Base-by-base conservation (phyloP, 1,284 basidiomycete genomes). In the Boletus semigastroideus region DNA sequence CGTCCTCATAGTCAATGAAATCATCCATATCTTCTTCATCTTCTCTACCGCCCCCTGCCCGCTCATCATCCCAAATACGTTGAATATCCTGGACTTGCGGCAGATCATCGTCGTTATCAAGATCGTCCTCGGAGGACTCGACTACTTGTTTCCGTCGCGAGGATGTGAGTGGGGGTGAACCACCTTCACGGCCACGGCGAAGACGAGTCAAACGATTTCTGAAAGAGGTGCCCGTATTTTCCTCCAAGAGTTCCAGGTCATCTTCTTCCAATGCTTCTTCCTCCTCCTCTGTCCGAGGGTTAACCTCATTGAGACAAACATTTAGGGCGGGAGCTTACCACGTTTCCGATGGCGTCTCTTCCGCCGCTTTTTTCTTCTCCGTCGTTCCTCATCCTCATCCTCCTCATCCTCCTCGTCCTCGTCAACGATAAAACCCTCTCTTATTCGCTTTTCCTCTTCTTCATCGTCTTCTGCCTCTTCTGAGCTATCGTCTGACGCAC, bases 1-100 rank as follows among this genome's bases (percentile, higher is more conserved):
- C 90, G 40, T 91, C 90, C 60, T 96, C 92, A 62, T 97, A 92
- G 65, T 94, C 90, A 63, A 98, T 97, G 67, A 98, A 97, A 66
- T 90, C 86, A 57, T 88, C 86, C 75, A 91, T 80, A 61, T 91
- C 88, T 67, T 86, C 84, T 69, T 90, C 78, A 51, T 82, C 85
- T 46, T 87, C 84, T 51, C 84, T 84, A 28, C 79, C 78, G 14
- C 77, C 74, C n/a, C 71, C 79, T 40, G 56, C 71, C 39, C 82
- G 78, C 36, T 90, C 87, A 59, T 94, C 92, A 56, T 93, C 90
- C 83, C 90, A 94, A 58, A 94, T 92, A 58, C 82, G 82, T 34
- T 86, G 82, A 41, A 94, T 84, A 62, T 92, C 90, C 63, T 79
- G 79, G 12, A 79, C 75, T 63, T 77, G 77, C 34, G 75, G 80